Evolutionary conservation across 139 green algal species (phyloP), one percentile per base, ranked within the genome.

Genomic region (Trebouxia sp.): DNA sequence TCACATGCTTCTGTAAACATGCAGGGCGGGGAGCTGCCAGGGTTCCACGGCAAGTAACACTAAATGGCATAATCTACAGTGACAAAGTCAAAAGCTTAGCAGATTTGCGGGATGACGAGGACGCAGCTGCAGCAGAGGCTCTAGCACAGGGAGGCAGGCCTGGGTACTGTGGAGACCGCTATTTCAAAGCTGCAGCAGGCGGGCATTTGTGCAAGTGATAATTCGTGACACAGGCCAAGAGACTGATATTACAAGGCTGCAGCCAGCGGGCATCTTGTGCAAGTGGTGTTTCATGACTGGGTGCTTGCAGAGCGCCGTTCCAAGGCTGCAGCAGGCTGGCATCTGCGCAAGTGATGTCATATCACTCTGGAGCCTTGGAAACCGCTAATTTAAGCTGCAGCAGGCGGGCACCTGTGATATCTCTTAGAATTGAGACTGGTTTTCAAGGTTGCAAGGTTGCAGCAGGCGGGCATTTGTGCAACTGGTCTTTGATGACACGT

Each of bases 41-140:
- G 48, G 75, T 22, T 26, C 85, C 51, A 15, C 35, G 79, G 66
- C 30, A 47, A 17, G 30, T 79, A 41, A 87, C 48, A 0, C 11
- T 39, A 0, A 79, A 86, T 55, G 84, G 87, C 32, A 77, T 91
- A 7, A 78, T 91, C 26, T 91, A 87, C 56, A 89, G 83, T 42
- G 47, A 75, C 0, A 83, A 72, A 5, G 88, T 94, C 15, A 47
- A 65, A 43, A 53, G 84, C 65, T 32, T 95, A n/a, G 28, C 26
- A 11, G 79, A 91, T 41, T 69, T 95, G 67, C 50, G 47, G 0
- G 43, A 81, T 1, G 91, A 95, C 67, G 90, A 94, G 55, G 90
- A 92, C n/a, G 80, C 80, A 5, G 92, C 92, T 6, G 85, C 87
- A 22, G 87, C 80, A 32, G 92, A 95, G 85, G 87, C 88, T 7